Evolutionary conservation across 176 grass and related monocot species (phyloP).

Genomic region (Chloris gayana): DNA sequence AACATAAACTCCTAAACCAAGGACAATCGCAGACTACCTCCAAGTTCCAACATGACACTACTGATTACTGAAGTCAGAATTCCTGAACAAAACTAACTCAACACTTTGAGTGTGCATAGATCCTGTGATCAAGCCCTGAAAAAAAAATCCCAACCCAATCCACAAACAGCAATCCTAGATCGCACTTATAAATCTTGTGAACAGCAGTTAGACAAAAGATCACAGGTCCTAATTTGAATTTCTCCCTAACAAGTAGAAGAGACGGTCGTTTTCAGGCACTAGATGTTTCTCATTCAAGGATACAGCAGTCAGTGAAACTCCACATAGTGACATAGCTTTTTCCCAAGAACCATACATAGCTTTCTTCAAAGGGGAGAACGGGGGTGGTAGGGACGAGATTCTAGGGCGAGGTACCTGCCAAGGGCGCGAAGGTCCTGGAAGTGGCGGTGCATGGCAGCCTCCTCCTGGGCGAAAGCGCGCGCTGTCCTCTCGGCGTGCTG

Average conservation of each 20-base stretch:
- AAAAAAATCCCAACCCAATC: background rate
- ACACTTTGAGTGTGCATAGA: no score
- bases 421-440: slow-evolving; percentile 85
- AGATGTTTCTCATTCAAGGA: background rate
- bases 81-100: no score
- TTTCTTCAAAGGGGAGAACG: background rate
- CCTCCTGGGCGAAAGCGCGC: slow-evolving; percentile 53
- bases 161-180: background rate
- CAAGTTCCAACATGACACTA: background rate
- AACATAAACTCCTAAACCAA: no score
- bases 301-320: background rate
- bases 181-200: background rate
- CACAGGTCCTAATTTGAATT: background rate
- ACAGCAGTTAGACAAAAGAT: slow-evolving; percentile 11
- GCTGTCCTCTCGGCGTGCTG: slow-evolving; percentile 48
- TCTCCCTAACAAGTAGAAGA: background rate
- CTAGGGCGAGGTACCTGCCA: slow-evolving; percentile 48
- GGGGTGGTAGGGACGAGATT: slow-evolving; percentile 4
- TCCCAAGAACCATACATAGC: background rate
- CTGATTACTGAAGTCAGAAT: background rate
- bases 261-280: background rate
- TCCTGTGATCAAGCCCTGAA: no score
- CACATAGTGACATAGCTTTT: background rate
- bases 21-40: background rate
- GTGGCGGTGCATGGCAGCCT: slow-evolving; percentile 76